A percentile compares a stretch with the other conserved stretches of the same genome.
Evolutionary conservation across 495 filamentous ascomycete species (phyloP).

Genomic region (Hypoxylon cercidicola): DNA sequence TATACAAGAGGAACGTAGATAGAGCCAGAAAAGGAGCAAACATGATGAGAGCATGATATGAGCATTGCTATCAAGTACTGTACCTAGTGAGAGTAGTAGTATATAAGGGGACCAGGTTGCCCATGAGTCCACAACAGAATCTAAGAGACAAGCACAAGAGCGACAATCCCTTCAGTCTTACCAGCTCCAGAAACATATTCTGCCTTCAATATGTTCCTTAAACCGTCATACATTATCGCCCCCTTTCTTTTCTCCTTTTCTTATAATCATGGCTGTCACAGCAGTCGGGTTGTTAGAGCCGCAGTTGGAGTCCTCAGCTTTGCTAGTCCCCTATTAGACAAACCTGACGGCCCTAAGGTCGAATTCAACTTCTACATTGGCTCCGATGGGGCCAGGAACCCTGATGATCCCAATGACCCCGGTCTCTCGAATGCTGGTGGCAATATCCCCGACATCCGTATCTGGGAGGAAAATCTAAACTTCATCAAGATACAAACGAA

Average conservation of each 20-base stretch:
- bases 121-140: neutral
- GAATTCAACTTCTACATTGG: neutral
- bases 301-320: neutral
- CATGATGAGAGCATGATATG: neutral
- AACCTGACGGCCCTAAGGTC: neutral
- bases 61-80: neutral
- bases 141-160: neutral
- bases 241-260: neutral
- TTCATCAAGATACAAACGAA: slow-evolving; percentile 1
- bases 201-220: neutral
- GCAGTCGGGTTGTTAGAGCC: neutral
- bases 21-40: neutral
- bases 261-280: neutral
- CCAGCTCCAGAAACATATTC: neutral
- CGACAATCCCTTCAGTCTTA: neutral
- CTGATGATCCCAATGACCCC: neutral
- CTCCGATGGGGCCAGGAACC: neutral
- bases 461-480: neutral
- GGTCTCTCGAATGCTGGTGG: neutral
- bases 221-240: neutral
- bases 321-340: neutral
- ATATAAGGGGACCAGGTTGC: neutral
- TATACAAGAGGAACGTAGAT: neutral
- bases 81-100: too few species aligned
- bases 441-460: neutral